These are phyloP conservation scores for Nemania sp. DNA, from an alignment of 2,329 filamentous ascomycete genomes.

Conservation along the genomic window DNA sequence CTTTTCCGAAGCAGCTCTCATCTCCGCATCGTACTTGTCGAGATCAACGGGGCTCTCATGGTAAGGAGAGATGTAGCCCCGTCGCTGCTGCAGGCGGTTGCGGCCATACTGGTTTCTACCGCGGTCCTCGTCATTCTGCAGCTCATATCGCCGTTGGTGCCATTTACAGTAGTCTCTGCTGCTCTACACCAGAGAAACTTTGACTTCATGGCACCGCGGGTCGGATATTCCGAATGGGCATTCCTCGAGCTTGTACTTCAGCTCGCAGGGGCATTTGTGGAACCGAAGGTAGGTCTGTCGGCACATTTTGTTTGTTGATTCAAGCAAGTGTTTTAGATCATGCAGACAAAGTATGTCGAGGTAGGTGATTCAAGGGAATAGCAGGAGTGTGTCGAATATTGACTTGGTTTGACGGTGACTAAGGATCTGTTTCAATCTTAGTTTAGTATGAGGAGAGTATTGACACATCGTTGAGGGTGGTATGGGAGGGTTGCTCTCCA, in stretches of 20 bases:
- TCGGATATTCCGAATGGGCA: conserved; percentile 39
- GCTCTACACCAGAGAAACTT: conserved; percentile 37
- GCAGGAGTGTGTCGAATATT: too few relatives aligned
- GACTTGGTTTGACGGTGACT: background rate
- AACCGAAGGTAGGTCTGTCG: conserved; percentile 42
- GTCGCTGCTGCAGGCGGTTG: background rate
- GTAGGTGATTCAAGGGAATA: background rate
- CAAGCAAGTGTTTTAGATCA: background rate
- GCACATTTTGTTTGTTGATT: conserved; percentile 41
- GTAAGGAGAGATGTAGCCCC: conserved; percentile 19
- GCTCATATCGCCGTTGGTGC: conserved; percentile 29
- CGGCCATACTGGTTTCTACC: background rate
- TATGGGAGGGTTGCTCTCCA: background rate
- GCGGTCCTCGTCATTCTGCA: background rate
- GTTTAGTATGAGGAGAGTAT: background rate
- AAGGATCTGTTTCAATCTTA: background rate
- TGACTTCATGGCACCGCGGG: conserved; percentile 39
- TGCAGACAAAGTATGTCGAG: background rate
- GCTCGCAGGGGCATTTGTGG: conserved; percentile 44
- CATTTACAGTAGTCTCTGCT: conserved; percentile 42
- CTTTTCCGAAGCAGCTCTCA: conserved; percentile 3
- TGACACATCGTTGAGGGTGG: too few relatives aligned
- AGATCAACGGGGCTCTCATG: conserved; percentile 35
- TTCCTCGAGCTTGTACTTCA: conserved; percentile 40
- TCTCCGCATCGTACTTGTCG: conserved; percentile 32